phyloP scores from a whole-genome alignment of 2,329 filamentous ascomycete species.

The Ophiostoma pallidulum region DNA sequence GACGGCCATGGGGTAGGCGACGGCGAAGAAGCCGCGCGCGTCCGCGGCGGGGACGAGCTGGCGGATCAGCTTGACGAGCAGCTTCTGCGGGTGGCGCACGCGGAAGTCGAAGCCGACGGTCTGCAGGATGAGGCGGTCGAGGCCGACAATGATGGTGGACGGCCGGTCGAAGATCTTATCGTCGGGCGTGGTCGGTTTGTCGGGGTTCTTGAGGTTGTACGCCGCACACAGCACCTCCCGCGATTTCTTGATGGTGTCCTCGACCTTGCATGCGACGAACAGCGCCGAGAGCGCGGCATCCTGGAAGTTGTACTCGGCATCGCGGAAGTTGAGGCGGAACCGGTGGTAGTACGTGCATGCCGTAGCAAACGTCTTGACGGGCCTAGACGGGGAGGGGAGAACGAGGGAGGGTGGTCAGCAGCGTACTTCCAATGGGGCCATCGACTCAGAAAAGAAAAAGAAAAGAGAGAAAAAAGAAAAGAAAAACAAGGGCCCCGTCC shows the following conservation, averaged over 20 bases:
- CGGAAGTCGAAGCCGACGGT: conserved; percentile 90
- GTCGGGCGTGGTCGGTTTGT: conserved; percentile 63
- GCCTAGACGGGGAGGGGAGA: too few species aligned
- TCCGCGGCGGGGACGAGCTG: conserved; percentile 40
- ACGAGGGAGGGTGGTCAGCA: too few species aligned
- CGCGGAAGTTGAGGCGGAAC: conserved; percentile 78
- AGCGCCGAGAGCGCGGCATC: conserved; percentile 83
- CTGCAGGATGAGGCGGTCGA: conserved; percentile 89
- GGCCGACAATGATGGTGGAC: conserved; percentile 72
- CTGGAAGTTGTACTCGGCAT: conserved; percentile 73
- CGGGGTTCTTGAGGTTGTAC: conserved; percentile 69
- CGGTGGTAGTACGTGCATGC: conserved; percentile 91
- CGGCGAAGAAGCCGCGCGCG: conserved; percentile 48
- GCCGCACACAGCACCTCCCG: conserved; percentile 84
- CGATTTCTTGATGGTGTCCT: conserved; percentile 96
- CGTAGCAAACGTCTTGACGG: conserved; percentile 84
- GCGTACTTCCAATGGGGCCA: too few species aligned
- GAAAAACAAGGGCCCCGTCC: not conserved
- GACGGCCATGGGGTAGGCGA: conserved; percentile 72
- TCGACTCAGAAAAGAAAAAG: too few species aligned
- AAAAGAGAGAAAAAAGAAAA: conserved; percentile 24
- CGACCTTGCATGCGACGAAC: conserved; percentile 92
- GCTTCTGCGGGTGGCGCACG: conserved; percentile 75
- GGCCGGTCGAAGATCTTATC: conserved; percentile 78
- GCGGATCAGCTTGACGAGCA: conserved; percentile 70